Evolutionary conservation across 2,329 filamentous ascomycete genomes (phyloP), one percentile per base, ranked within the genome.

Genomic region (Aspergillus fumigatiaffinis): DNA sequence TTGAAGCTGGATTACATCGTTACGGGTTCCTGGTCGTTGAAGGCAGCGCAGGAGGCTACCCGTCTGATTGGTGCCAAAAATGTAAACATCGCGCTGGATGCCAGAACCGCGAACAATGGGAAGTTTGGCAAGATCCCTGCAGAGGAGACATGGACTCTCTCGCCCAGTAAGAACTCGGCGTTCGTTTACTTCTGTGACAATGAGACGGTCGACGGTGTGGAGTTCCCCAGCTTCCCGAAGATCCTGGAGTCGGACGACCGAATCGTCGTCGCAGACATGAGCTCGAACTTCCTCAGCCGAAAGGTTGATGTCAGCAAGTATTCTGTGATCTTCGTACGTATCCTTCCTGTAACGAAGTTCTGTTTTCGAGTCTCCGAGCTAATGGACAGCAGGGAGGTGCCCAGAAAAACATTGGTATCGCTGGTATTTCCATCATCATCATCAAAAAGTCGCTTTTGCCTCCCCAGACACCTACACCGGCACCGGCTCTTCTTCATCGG

Each of bases 141-240:
- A 9, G 87, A 92, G 74, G 84, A 83, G 61, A 83, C 83, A 21
- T 97, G 91, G 91, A 88, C 82, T 35, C 81, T 94, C 57, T 84
- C 82, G 17, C 74, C 77, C 7, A 47, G 44, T 23, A 47, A 25
- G 12, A 89, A 86, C 44, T 75, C 73, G 60, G 84, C 91, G 0
- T 81, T 96, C 67, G 88, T 93, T 1, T 97, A 97, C 76, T 92
- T 86, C 73, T 96, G 93, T 73, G 89, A 92, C 73, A 97, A 97
- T 67, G 92, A 97, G 64, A 73, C 71, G 1, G 75, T 78, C 5
- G 91, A 96, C 68, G 92, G 92, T 35, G 91, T 97, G 20, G 93
- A 97, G 71, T 96, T 95, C 66, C 91, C 88, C 5, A 76, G 67
- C 3, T 87, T 89, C 69, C 93, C 93, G 25, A 77, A 87, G 61